These are phyloP conservation scores for Globisporangium recalcitrans DNA, from an alignment of 352 stramenopile species.

Conservation along the genomic window DNA sequence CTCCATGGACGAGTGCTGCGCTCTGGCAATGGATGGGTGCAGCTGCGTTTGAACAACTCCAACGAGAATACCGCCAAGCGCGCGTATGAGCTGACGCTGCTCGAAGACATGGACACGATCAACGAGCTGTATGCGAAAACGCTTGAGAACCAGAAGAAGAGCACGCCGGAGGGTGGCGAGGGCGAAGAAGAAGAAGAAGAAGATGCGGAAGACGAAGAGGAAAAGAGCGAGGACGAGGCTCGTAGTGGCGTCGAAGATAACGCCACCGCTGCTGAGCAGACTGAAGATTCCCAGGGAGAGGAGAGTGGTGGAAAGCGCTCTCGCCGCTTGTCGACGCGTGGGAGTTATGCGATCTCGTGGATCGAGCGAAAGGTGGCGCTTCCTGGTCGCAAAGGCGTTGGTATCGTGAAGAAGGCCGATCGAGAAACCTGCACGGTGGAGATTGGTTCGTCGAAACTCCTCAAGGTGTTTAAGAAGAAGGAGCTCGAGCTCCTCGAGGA, in stretches of 20 bases:
- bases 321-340: slow-evolving; percentile 63
- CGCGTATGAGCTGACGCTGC: slow-evolving; percentile 80
- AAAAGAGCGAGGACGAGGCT: slow-evolving; percentile 52
- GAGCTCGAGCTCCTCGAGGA: slow-evolving; percentile 77
- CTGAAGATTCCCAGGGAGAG: slow-evolving; percentile 77
- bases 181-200: slow-evolving; percentile 24
- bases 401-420: slow-evolving; percentile 80
- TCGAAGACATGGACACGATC: slow-evolving; percentile 81
- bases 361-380: slow-evolving; percentile 83
- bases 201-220: slow-evolving; percentile 38
- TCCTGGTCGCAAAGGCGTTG: slow-evolving; percentile 66
- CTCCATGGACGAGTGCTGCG: slow-evolving; percentile 66
- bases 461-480: slow-evolving; percentile 86
- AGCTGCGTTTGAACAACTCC: slow-evolving; percentile 76
- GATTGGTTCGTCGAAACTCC: slow-evolving; percentile 55
- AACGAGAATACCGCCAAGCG: slow-evolving; percentile 85
- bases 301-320: slow-evolving; percentile 61
- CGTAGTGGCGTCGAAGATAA: slow-evolving; percentile 54
- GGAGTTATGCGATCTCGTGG: slow-evolving; percentile 85
- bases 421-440: slow-evolving; percentile 84
- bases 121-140: slow-evolving; percentile 69
- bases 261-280: slow-evolving; percentile 40
- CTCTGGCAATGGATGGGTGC: slow-evolving; percentile 87
- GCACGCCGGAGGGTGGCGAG: slow-evolving; percentile 28
- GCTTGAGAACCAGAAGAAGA: slow-evolving; percentile 53